These are phyloP conservation scores for Cetraspora pellucida DNA, from an alignment of 192 early-diverging fungal species.

Conservation along the genomic window DNA sequence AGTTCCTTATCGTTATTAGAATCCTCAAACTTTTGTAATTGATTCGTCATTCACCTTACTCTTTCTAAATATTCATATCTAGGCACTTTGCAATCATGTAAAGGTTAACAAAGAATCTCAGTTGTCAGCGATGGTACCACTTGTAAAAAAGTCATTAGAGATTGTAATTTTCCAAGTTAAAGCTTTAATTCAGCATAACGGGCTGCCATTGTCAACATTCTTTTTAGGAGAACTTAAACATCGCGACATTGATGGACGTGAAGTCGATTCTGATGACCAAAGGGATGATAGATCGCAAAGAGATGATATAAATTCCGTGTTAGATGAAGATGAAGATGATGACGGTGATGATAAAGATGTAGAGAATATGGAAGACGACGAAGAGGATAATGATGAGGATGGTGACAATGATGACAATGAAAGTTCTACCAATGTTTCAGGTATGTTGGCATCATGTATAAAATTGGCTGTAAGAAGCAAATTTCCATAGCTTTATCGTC, in stretches of 20 bases:
- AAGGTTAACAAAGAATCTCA: conserved; percentile 67
- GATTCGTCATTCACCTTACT: conserved; percentile 8
- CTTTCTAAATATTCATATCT: conserved; percentile 25
- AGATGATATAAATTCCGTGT: not conserved
- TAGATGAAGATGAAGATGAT: conserved; percentile 28
- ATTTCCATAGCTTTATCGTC: not conserved
- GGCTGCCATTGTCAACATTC: conserved; percentile 51
- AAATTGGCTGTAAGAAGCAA: not conserved
- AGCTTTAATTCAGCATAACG: conserved; percentile 71
- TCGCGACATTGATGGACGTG: conserved; percentile 66
- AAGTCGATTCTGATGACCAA: conserved; percentile 62
- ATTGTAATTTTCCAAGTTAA: conserved; percentile 76
- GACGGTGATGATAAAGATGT: conserved; percentile 26
- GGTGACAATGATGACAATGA: not conserved
- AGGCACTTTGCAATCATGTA: conserved; percentile 77
- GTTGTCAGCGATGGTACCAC: conserved; percentile 67
- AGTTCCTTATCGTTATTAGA: not conserved
- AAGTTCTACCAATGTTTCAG: not conserved
- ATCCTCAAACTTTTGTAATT: not conserved
- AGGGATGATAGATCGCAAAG: not conserved
- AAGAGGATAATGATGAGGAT: conserved; percentile 12
- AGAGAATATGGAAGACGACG: conserved; percentile 16
- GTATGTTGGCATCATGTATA: not conserved
- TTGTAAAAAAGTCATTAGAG: conserved; percentile 70
- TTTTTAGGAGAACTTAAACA: conserved; percentile 67